A percentile compares a stretch with the other conserved stretches of the same genome.
Conservation (phyloP, 371 early-diverging fungal genomes). For the Rhizopus microsporus region DNA sequence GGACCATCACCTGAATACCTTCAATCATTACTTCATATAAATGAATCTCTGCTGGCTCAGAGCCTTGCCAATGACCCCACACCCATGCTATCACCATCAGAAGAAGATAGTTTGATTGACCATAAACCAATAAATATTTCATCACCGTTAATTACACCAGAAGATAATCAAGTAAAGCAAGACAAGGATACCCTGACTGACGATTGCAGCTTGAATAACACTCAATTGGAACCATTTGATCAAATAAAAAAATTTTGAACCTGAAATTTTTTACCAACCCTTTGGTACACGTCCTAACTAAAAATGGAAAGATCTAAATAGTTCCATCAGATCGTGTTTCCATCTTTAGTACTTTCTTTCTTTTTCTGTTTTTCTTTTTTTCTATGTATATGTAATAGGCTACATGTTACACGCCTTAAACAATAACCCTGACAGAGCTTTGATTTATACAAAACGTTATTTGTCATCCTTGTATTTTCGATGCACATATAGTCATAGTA, state of each 20-base stretch:
- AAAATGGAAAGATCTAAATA: no score
- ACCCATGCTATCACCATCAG: constrained; percentile 18
- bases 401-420: no score
- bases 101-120: constrained; percentile 7
- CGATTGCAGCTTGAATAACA: not conserved
- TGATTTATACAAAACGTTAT: no score
- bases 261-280: not conserved
- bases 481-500: no score
- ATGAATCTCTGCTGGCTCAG: constrained; percentile 42
- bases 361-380: no score
- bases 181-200: not conserved
- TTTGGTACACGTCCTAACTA: no score
- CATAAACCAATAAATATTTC: not conserved
- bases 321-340: no score
- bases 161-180: constrained; percentile 6
- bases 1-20: constrained; percentile 45
- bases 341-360: no score
- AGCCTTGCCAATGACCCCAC: constrained; percentile 29
- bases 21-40: constrained; percentile 34
- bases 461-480: no score
- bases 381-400: no score
- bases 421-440: no score
- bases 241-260: not conserved
- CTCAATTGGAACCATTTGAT: not conserved
- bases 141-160: constrained; percentile 16